Percentiles rank a stretch among this genome's conserved stretches.
phyloP scores from a whole-genome alignment of 2,329 filamentous ascomycete species.

The Fusarium secorum region DNA sequence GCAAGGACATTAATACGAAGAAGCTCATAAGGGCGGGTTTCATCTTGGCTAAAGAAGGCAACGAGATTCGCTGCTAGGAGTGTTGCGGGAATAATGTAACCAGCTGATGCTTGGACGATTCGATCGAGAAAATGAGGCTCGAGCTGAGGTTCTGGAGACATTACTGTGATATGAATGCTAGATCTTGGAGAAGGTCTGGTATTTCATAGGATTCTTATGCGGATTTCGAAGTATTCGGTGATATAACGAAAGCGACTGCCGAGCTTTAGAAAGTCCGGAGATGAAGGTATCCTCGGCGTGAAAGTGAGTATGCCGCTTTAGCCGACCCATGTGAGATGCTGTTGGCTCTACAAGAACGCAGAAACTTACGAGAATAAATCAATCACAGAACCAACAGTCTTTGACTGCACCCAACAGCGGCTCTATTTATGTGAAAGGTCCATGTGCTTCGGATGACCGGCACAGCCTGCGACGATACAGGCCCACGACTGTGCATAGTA shows the following conservation, averaged over 20 bases:
- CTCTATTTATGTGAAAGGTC: background rate
- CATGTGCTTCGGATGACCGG: background rate
- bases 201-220: fast-evolving
- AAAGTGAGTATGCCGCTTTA: background rate
- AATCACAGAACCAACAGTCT: background rate
- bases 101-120: background rate
- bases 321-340: background rate
- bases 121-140: background rate
- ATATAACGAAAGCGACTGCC: background rate
- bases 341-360: background rate
- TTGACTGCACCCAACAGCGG: background rate
- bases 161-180: background rate
- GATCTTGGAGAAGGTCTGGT: fast-evolving
- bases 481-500: no score
- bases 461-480: no score
- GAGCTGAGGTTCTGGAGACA: fast-evolving
- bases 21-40: background rate
- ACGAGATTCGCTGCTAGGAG: background rate
- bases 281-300: background rate
- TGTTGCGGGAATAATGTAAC: background rate
- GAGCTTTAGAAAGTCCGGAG: background rate
- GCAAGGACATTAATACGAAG: background rate
- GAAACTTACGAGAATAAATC: background rate
- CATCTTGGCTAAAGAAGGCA: background rate
- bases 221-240: background rate